phyloP scores from a whole-genome alignment of 352 stramenopile genomes.

The Aphanomyces invadans region DNA sequence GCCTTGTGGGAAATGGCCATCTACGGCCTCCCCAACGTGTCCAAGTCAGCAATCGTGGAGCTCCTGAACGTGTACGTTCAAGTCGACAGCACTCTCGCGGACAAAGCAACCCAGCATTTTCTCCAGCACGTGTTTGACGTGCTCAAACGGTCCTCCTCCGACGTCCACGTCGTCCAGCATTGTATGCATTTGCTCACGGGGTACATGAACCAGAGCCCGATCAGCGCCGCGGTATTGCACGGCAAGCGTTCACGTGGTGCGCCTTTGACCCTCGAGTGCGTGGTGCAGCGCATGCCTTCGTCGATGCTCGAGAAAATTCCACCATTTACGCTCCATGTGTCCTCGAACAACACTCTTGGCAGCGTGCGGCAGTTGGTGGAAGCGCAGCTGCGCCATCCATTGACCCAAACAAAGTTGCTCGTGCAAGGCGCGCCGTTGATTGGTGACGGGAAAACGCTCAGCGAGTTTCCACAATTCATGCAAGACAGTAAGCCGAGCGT shows the following conservation, averaged over 20 bases:
- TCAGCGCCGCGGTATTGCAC: slow-evolving; percentile 50
- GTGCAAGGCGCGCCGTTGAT: slow-evolving; percentile 54
- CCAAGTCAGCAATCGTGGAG: slow-evolving; percentile 66
- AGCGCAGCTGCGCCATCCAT: slow-evolving; percentile 52
- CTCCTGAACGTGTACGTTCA: slow-evolving; percentile 73
- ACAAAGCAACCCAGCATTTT: slow-evolving; percentile 53
- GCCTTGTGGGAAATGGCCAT: slow-evolving; percentile 79
- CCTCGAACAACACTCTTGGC: slow-evolving; percentile 69
- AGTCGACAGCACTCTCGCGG: slow-evolving; percentile 32
- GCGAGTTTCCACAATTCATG: slow-evolving; percentile 67
- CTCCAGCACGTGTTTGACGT: slow-evolving; percentile 71
- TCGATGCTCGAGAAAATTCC: slow-evolving; percentile 29
- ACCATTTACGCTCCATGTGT: slow-evolving; percentile 50
- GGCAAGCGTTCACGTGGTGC: slow-evolving; percentile 59
- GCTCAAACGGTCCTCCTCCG: slow-evolving; percentile 29
- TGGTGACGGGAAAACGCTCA: slow-evolving; percentile 72
- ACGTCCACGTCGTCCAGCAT: slow-evolving; percentile 60
- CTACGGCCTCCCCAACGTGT: slow-evolving; percentile 64
- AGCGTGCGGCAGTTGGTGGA: slow-evolving; percentile 71
- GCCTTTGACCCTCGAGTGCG: slow-evolving; percentile 72
- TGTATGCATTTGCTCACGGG: slow-evolving; percentile 63
- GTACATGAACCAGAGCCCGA: slow-evolving; percentile 46
- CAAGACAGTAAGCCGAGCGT: too few relatives aligned
- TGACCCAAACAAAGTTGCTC: slow-evolving; percentile 78
- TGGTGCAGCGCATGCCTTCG: slow-evolving; percentile 64